Conservation (phyloP, 164 flowering plant genomes). For the Annona squamosa region DNA sequence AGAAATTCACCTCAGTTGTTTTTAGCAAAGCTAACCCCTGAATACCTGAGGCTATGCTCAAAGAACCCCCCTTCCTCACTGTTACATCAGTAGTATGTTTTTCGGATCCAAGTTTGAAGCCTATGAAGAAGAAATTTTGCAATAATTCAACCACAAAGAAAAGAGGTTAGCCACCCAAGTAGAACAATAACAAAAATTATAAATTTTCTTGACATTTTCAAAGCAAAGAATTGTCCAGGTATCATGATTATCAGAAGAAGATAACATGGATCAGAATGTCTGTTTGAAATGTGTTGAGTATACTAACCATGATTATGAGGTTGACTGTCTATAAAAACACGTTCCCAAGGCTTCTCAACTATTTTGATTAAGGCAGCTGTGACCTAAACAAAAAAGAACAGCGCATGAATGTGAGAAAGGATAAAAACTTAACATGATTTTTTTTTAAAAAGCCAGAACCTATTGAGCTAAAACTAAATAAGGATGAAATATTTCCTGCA, state of each 20-base stretch:
- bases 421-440: not conserved
- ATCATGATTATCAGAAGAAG: not conserved
- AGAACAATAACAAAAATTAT: not conserved
- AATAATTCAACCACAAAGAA: not conserved
- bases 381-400: conserved; percentile 36
- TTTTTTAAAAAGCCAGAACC: not conserved
- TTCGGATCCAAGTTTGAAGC: conserved; percentile 95
- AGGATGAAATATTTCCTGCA: not conserved
- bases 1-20: conserved; percentile 65
- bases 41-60: conserved; percentile 68
- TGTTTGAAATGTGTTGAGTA: not conserved
- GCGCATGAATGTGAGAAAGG: not conserved
- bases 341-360: conserved; percentile 97
- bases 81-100: conserved; percentile 68
- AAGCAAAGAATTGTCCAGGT: not conserved
- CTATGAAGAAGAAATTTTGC: conserved; percentile 26
- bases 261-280: not conserved
- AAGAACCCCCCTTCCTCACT: conserved; percentile 59
- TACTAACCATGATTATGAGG: conserved; percentile 83
- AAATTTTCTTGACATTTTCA: not conserved
- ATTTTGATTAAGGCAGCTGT: conserved; percentile 61
- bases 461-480: not conserved
- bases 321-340: conserved; percentile 53
- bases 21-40: conserved; percentile 79
- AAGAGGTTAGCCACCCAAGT: not conserved